phyloP scores from a whole-genome alignment of 169 alveolate species.

The Ichthyophthirius multifiliis region DNA sequence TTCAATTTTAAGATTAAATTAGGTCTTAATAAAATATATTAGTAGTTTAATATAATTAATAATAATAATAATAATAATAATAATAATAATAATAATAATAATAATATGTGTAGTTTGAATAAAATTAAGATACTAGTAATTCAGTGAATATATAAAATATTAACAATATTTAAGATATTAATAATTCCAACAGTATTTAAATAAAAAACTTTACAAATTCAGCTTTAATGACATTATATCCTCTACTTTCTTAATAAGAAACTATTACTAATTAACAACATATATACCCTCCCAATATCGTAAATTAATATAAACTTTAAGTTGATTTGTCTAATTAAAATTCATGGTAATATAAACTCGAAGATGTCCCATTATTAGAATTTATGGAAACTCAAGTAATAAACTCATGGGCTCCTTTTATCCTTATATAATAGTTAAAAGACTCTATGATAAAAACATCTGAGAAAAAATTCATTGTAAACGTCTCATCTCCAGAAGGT shows the following conservation, averaged over 20 bases:
- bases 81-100: neutral
- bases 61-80: neutral
- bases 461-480: slow-evolving; percentile 58
- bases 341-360: slow-evolving; percentile 61
- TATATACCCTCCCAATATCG: slow-evolving; percentile 1
- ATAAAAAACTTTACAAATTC: neutral
- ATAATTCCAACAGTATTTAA: no score
- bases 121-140: no score
- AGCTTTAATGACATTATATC: neutral
- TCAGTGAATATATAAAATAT: no score
- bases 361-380: slow-evolving; percentile 56
- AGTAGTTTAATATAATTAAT: neutral
- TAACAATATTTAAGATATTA: no score
- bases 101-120: neutral
- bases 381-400: slow-evolving; percentile 65
- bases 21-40: no score
- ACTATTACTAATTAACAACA: neutral
- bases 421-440: slow-evolving; percentile 56
- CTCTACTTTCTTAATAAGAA: neutral
- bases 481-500: slow-evolving; percentile 86
- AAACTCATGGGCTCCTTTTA: slow-evolving; percentile 80
- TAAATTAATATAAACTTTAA: slow-evolving; percentile 45
- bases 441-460: slow-evolving; percentile 55
- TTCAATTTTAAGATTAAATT: no score
- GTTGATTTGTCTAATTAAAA: slow-evolving; percentile 50